These are phyloP conservation scores for Adansonia gregorii DNA, from an alignment of 441 rosid species.

Conservation along the genomic window DNA sequence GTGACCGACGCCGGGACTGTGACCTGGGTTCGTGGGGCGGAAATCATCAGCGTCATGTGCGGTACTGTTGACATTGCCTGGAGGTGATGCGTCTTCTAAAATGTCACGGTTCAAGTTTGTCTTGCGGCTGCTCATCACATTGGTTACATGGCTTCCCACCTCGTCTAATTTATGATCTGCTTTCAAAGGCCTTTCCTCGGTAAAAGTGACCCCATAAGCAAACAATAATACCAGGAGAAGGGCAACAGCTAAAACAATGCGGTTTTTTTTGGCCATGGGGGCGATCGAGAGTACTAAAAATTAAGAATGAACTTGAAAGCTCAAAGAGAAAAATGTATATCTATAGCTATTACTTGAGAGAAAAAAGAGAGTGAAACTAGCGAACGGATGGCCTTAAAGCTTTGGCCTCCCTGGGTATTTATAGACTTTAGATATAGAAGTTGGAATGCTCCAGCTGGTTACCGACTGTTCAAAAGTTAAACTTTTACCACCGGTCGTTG, in stretches of 20 bases:
- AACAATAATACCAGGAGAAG: constrained; percentile 33
- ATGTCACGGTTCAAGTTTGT: constrained; percentile 23
- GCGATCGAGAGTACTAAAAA: background rate
- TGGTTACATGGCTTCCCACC: background rate
- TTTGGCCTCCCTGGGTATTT: constrained; percentile 32
- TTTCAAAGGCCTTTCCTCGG: constrained; percentile 38
- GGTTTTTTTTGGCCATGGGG: constrained; percentile 38
- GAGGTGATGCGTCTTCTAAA: background rate
- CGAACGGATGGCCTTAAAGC: constrained; percentile 24
- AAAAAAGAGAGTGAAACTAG: background rate
- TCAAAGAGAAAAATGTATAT: background rate
- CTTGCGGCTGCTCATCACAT: background rate
- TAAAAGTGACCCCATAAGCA: constrained; percentile 32
- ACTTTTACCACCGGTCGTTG: background rate
- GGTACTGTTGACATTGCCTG: background rate
- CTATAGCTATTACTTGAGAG: no score
- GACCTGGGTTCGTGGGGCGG: constrained; percentile 51
- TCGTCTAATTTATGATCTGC: background rate
- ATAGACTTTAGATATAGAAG: constrained; percentile 30
- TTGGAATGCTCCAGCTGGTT: background rate
- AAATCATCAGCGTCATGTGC: constrained; percentile 30
- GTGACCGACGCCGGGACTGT: constrained; percentile 56
- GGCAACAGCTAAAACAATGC: constrained; percentile 18
- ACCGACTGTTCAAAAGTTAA: constrained; percentile 13
- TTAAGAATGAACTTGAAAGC: background rate